These are phyloP conservation scores for Hypoxylon sp. DNA, from an alignment of 2,329 filamentous ascomycete genomes.

Conservation along the genomic window DNA sequence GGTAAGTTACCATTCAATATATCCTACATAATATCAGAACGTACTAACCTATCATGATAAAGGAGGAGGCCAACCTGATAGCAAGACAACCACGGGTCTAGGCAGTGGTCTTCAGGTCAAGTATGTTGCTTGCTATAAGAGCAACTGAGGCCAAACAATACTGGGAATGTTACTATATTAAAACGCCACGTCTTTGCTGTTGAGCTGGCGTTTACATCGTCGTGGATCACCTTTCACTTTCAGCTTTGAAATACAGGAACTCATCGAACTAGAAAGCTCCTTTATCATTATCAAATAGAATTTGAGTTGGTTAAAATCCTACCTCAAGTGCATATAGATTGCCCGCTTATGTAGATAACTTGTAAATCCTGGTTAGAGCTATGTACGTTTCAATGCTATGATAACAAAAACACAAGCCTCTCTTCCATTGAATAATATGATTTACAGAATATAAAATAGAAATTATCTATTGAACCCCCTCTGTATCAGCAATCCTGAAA, in stretches of 20 bases:
- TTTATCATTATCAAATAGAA: neutral
- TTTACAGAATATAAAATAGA: neutral
- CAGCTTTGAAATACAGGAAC: neutral
- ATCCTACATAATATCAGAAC: neutral
- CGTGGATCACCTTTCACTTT: neutral
- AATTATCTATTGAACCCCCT: constrained; percentile 38
- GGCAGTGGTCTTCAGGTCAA: constrained; percentile 42
- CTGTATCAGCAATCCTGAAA: constrained; percentile 54
- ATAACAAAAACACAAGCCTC: no score
- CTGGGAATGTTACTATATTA: neutral
- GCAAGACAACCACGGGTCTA: constrained; percentile 38
- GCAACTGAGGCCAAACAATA: constrained; percentile 11
- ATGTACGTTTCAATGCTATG: no score
- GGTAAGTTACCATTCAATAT: constrained; percentile 9
- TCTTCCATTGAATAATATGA: neutral
- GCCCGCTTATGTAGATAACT: no score
- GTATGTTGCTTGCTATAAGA: constrained; percentile 34
- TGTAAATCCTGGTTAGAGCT: no score
- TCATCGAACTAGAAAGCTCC: neutral
- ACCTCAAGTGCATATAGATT: no score
- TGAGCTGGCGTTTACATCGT: neutral
- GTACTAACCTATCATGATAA: constrained; percentile 14
- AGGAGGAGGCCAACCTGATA: constrained; percentile 38
- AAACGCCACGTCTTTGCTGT: neutral
- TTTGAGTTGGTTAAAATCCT: no score